phyloP scores from a whole-genome alignment of 805 yeast genomes.

The Candida manassasensis region DNA sequence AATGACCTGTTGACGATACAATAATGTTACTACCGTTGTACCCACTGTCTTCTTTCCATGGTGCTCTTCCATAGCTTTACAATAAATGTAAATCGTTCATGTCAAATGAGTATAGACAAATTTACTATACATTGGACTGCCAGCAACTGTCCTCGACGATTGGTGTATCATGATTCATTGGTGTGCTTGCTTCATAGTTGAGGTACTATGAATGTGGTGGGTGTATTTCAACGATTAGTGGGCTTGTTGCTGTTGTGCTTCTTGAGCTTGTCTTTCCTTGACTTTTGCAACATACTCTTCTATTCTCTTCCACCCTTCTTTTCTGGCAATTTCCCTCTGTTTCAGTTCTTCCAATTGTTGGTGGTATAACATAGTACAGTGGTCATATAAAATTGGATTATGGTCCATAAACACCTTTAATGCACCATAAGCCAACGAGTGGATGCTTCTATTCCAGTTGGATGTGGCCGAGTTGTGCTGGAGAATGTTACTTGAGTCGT shows the following conservation, averaged over 20 bases:
- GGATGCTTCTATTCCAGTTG: constrained; percentile 94
- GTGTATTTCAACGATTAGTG: too few relatives aligned
- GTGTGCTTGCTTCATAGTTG: too few relatives aligned
- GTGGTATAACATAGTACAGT: constrained; percentile 83
- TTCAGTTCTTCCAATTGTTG: constrained; percentile 73
- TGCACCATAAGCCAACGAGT: constrained; percentile 85
- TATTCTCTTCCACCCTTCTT: constrained; percentile 66
- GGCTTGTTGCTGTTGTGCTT: constrained; percentile 3
- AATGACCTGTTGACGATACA: too few relatives aligned
- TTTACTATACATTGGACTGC: too few relatives aligned
- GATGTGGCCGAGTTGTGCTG: constrained; percentile 45
- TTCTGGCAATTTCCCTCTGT: constrained; percentile 55
- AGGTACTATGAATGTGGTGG: too few relatives aligned
- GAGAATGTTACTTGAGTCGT: constrained; percentile 26
- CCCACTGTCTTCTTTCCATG: too few relatives aligned
- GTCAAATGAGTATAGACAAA: too few relatives aligned
- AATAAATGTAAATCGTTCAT: too few relatives aligned
- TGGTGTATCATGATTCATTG: too few relatives aligned
- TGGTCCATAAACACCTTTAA: constrained; percentile 89
- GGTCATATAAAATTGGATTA: constrained; percentile 85
- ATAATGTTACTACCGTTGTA: too few relatives aligned
- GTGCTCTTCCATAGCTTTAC: too few relatives aligned
- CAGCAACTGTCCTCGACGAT: too few relatives aligned
- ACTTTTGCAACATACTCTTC: constrained; percentile 50
- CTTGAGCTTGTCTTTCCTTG: constrained; percentile 13